Evolutionary conservation across 1,139 yeast genomes (phyloP).

Genomic region (Dujonia santamariae): DNA sequence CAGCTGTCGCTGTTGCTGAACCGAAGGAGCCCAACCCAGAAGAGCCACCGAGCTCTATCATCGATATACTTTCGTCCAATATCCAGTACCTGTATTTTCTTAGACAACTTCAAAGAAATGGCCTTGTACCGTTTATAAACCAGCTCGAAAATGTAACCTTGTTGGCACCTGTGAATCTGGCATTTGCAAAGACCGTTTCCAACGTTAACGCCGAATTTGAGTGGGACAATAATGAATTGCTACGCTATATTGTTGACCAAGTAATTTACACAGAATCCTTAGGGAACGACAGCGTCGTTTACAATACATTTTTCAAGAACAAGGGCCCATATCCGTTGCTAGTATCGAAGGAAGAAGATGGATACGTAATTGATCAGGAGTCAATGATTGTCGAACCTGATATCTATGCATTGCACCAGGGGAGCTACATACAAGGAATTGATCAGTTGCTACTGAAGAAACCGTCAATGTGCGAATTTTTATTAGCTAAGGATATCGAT

Average conservation of each 20-base stretch:
- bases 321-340: slow-evolving; percentile 22
- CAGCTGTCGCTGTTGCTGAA: background rate
- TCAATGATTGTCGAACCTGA: slow-evolving; percentile 61
- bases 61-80: slow-evolving; percentile 73
- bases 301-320: slow-evolving; percentile 26
- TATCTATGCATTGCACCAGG: slow-evolving; percentile 61
- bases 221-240: slow-evolving; percentile 20
- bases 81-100: slow-evolving; percentile 74
- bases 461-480: slow-evolving; percentile 38
- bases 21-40: slow-evolving; percentile 1
- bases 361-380: slow-evolving; percentile 46
- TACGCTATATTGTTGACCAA: slow-evolving; percentile 36
- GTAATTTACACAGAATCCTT: slow-evolving; percentile 34
- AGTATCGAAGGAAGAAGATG: slow-evolving; percentile 29
- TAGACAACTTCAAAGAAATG: slow-evolving; percentile 61
- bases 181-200: slow-evolving; percentile 43
- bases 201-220: slow-evolving; percentile 9
- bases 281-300: slow-evolving; percentile 23
- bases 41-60: slow-evolving; percentile 43
- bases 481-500: slow-evolving; percentile 18
- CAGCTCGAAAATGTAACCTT: slow-evolving; percentile 65
- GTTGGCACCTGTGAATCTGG: slow-evolving; percentile 84
- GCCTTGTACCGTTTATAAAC: slow-evolving; percentile 68
- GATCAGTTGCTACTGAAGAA: slow-evolving; percentile 49
- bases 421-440: slow-evolving; percentile 74